These are phyloP conservation scores for Macrolepiota albuminosa DNA, from an alignment of 768 basidiomycete species.

Conservation along the genomic window DNA sequence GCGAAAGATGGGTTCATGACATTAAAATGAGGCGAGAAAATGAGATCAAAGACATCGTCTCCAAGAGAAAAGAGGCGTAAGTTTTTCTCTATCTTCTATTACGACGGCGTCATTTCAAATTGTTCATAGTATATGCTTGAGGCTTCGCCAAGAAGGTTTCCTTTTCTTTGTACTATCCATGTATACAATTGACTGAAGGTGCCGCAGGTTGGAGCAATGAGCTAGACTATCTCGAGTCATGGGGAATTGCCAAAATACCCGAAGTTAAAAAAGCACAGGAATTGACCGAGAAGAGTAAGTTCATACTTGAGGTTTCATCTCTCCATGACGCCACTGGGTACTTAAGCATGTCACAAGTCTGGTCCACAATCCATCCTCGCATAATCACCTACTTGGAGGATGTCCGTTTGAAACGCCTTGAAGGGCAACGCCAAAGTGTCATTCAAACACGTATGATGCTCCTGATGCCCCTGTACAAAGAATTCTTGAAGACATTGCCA, in stretches of 20 bases:
- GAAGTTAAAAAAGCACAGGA: conserved; percentile 12
- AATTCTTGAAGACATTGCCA: not conserved
- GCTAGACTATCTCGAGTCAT: conserved; percentile 3
- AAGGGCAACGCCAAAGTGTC: not conserved
- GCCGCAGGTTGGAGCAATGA: conserved; percentile 5
- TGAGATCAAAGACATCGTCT: conserved; percentile 5
- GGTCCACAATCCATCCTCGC: conserved; percentile 18
- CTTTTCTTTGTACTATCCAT: not conserved
- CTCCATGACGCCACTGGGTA: not conserved
- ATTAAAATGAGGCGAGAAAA: conserved; percentile 5
- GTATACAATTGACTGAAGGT: not conserved
- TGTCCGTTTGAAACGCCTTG: conserved; percentile 9
- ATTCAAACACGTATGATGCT: not conserved
- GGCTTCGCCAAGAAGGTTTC: conserved; percentile 11
- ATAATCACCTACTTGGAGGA: conserved; percentile 13
- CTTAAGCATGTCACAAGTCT: conserved; percentile 13
- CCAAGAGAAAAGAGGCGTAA: conserved; percentile 12
- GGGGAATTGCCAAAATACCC: conserved; percentile 13
- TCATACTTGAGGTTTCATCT: not conserved
- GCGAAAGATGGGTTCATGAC: not conserved
- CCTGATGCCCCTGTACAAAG: not conserved
- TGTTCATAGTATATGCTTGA: conserved; percentile 12
- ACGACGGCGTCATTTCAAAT: not conserved
- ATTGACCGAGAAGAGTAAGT: conserved; percentile 22
- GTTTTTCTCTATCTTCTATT: not conserved